These are phyloP conservation scores for Citrus glauca DNA, from an alignment of 345 rosid species.

Conservation along the genomic window DNA sequence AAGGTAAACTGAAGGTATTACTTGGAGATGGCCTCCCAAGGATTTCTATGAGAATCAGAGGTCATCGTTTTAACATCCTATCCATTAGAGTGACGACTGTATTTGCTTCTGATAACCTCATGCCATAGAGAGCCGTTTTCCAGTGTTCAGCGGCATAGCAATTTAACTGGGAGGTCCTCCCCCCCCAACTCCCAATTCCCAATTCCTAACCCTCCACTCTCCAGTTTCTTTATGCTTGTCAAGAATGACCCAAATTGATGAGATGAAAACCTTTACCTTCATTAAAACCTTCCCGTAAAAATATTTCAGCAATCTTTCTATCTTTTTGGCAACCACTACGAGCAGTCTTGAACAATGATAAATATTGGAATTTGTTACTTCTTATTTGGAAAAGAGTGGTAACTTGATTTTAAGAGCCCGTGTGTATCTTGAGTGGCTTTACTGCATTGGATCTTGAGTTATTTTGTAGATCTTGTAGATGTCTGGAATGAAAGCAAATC, in stretches of 20 bases:
- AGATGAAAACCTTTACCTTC: neutral
- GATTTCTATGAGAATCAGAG: neutral
- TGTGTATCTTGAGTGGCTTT: neutral
- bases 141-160: neutral
- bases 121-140: neutral
- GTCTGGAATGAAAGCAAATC: neutral
- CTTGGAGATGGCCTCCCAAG: neutral
- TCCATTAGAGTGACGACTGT: neutral
- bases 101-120: neutral
- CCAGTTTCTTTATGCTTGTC: neutral
- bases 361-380: neutral
- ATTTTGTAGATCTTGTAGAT: neutral
- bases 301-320: neutral
- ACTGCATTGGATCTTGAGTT: neutral
- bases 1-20: neutral
- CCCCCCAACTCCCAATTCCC: neutral
- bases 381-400: neutral
- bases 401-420: neutral
- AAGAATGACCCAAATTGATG: neutral
- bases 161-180: neutral
- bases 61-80: neutral
- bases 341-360: neutral
- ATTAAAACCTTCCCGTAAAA: neutral
- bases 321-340: neutral
- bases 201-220: no score